A percentile compares a stretch with the other conserved stretches of the same genome.
phyloP scores from a whole-genome alignment of 192 early-diverging fungal species.

The Podila verticillata region DNA sequence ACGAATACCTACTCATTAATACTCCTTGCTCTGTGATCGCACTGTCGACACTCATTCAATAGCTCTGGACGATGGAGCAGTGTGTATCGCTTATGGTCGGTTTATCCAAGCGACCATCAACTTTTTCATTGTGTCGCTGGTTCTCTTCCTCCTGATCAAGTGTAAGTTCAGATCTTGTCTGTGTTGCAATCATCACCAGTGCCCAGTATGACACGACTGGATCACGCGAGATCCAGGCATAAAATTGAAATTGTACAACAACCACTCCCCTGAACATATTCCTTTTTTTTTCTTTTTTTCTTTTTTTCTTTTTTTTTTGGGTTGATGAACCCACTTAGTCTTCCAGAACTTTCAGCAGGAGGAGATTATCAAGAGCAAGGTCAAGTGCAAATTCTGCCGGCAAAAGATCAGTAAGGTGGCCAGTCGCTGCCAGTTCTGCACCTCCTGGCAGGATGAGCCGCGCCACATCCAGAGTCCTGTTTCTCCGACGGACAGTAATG shows the following conservation, averaged over 20 bases:
- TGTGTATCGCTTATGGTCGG: constrained; percentile 38
- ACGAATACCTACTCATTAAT: not conserved
- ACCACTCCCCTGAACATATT: not conserved
- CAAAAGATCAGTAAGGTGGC: constrained; percentile 47
- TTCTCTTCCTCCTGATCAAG: constrained; percentile 21
- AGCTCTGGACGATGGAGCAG: constrained; percentile 42
- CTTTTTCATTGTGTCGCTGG: constrained; percentile 31
- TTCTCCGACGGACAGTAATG: constrained; percentile 10
- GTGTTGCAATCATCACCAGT: not conserved
- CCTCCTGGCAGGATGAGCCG: constrained; percentile 45
- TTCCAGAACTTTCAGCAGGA: constrained; percentile 46
- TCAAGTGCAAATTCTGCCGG: constrained; percentile 40
- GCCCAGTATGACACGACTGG: not conserved
- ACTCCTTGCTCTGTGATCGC: not conserved
- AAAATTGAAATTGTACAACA: not conserved
- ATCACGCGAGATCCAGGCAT: not conserved
- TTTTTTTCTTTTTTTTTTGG: not conserved
- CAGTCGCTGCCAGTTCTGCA: constrained; percentile 45
- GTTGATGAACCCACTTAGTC: constrained; percentile 1
- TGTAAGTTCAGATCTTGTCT: constrained; percentile 6
- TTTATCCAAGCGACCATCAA: constrained; percentile 38
- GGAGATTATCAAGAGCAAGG: constrained; percentile 48
- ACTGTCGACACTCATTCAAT: not conserved
- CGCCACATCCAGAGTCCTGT: constrained; percentile 10
- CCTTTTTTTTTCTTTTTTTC: not conserved